Base-by-base conservation (phyloP, 2,329 filamentous ascomycete genomes). In the Colletotrichum aenigma region DNA sequence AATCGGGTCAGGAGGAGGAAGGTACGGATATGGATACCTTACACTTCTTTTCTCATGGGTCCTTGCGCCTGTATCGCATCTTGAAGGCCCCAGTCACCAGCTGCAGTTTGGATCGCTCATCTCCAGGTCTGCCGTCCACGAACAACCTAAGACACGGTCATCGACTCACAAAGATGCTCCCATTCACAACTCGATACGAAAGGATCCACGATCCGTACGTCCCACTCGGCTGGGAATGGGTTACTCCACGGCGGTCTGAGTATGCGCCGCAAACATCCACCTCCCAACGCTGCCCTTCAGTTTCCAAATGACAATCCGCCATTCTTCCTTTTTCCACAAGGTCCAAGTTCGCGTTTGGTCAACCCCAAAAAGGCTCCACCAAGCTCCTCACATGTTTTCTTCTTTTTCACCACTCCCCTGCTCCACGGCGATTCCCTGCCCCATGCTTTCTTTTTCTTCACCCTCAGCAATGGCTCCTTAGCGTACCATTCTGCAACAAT, bases 401-500 rank as follows among this genome's bases (percentile, higher is more conserved):
- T 75, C 62, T 38, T 75, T 61, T 24, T 9, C 26, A 18, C 15
- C 12, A 32, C 43, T 62, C 36, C 38, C 70, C 34, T 70, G 70
- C 48, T 69, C 64, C 34, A 60, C 48, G 38, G 18, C n/a, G 52
- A n/a, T 43, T 62, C 30, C 73, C 70, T 70, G 60, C 36, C 18
- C 24, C 32, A 30, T 43, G 32, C 12, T 70, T 70, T 38, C 74
- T 76, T 70, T 65, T 76, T 62, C 15, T 30, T 64, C 34, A 9
- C 69, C 26, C 56, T 58, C 48, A 48, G 55, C 48, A 65, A 48
- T 32, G 36, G 43, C 43, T 26, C 48, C 52, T 75, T 75, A 76
- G 74, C 74, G 74, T 66, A 28, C 52, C 52, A 61, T 74, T 76
- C 74, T 76, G 74, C 74, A 76, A 76, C 74, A 75, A 56, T 61